These are phyloP conservation scores for Geotrichum macrosporum DNA, from an alignment of 1,139 yeast genomes.

Conservation along the genomic window DNA sequence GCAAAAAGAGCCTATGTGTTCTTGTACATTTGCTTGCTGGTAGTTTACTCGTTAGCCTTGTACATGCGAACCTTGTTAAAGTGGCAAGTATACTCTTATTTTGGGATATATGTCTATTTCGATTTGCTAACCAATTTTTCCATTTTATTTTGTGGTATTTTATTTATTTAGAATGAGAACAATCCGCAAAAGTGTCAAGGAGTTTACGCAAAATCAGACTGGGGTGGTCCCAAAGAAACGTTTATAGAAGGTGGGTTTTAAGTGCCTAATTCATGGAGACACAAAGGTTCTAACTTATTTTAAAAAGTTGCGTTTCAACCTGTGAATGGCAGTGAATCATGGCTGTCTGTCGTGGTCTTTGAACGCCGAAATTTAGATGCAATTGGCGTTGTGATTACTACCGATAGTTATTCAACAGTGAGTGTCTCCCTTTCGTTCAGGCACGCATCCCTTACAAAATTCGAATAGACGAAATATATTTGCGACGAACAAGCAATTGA, in stretches of 20 bases:
- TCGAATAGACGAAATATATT: conserved; percentile 49
- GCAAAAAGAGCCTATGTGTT: background rate
- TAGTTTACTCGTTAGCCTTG: conserved; percentile 5
- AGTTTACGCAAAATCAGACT: conserved; percentile 78
- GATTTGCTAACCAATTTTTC: too few species aligned
- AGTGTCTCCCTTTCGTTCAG: background rate
- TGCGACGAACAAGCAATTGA: conserved; percentile 68
- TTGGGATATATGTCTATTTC: too few species aligned
- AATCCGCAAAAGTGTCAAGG: conserved; percentile 74
- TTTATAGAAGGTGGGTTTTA: conserved; percentile 30
- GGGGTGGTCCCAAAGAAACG: conserved; percentile 63
- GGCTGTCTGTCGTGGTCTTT: conserved; percentile 64
- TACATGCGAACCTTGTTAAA: conserved; percentile 22
- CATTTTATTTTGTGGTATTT: background rate
- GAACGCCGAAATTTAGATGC: conserved; percentile 73
- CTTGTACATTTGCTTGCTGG: conserved; percentile 8
- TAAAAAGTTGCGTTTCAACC: conserved; percentile 6
- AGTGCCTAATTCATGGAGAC: background rate
- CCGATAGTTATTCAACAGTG: conserved; percentile 17
- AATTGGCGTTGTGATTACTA: conserved; percentile 52
- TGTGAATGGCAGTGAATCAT: conserved; percentile 23
- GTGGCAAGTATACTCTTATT: conserved; percentile 25
- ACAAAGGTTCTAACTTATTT: background rate
- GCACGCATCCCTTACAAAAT: conserved; percentile 15
- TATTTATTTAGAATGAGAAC: conserved; percentile 6